Evolutionary conservation across 2,329 filamentous ascomycete genomes (phyloP).

Genomic region (Dactylellina drechsleri): DNA sequence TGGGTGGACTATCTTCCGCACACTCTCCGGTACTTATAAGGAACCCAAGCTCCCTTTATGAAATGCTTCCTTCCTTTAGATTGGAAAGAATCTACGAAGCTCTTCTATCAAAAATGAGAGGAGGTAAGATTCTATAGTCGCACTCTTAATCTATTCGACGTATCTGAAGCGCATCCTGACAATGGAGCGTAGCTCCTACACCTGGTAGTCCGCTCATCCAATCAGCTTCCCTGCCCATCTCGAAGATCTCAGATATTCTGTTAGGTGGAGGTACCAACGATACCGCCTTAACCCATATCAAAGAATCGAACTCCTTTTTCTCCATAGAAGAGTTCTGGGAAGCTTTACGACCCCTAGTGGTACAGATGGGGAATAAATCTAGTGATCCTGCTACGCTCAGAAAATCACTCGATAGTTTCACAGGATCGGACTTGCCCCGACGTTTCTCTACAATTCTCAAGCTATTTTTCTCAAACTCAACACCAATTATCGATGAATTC

Average conservation of each 20-base stretch:
- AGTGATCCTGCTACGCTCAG: not conserved
- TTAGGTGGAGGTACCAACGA: not conserved
- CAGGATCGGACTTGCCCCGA: not conserved
- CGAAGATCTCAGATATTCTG: not conserved
- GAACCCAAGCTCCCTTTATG: conserved; percentile 1
- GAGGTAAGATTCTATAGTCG: not conserved
- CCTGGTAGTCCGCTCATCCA: not conserved
- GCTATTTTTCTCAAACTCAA: conserved; percentile 7
- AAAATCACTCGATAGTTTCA: conserved; percentile 12
- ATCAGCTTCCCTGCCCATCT: not conserved
- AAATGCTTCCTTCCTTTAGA: conserved; percentile 18
- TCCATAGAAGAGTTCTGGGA: conserved; percentile 5
- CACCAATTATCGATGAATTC: conserved; percentile 27
- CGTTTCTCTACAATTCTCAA: not conserved
- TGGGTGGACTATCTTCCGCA: not conserved
- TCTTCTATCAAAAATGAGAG: conserved; percentile 3
- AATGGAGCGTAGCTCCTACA: not conserved
- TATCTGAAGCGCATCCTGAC: not conserved
- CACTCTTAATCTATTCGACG: not conserved
- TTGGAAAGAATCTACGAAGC: conserved; percentile 10
- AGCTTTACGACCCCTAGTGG: conserved; percentile 6
- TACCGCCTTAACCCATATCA: not conserved
- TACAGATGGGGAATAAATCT: conserved; percentile 3
- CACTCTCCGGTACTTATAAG: not conserved
- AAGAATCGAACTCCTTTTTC: not conserved